Base-by-base conservation (phyloP, 768 basidiomycete genomes). In the Lentinus tigrinus region DNA sequence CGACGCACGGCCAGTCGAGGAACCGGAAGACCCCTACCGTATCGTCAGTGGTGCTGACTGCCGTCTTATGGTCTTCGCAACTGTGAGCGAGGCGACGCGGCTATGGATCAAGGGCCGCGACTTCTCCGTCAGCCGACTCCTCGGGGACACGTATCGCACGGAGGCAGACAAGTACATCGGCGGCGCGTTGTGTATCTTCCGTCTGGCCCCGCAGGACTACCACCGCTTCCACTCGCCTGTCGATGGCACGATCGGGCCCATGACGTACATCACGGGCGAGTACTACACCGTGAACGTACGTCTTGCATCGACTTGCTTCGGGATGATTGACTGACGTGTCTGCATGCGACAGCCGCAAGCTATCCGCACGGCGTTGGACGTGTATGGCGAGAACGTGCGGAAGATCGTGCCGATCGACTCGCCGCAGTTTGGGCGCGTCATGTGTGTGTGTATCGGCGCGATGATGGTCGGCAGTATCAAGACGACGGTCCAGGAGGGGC, bases 91-190 rank as follows among this genome's bases (percentile, higher is more conserved):
- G 55, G 96, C 96, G 1, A 97, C 94, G 2, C 78, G 80, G 23
- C 75, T 99, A 0, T 99, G 96, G 96, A 96, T 98, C 75, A 98
- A 98, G 68, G 96, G 96, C 3, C 85, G 94, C 42, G 95, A 97
- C 65, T 98, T 99, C 69, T 88, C 86, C 1, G 80, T 98, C 3
- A 80, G 74, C 5, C 81, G 87, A 1, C 78, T 99, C 34, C 81
- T 98, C 0, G 95, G 95, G 0, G 88, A 91, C 3, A 75, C 73
- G 11, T 93, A 95, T 71, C 83, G 83, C 62, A 75, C 80, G 21
- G 82, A 91, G 48, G 85, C 81, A 1, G 84, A 87, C 4, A 79
- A 81, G 38, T 98, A 89, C 67, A 73, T 76, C 1, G 91, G 91
- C 9, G 96, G 97, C 5, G 86, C 89, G 0, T 67, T 99, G 50